A percentile compares a stretch with the other conserved stretches of the same genome.
These are phyloP conservation scores for barley (Hordeum vulgare) DNA, from an alignment of 176 grass and related monocot species.

Conservation along the genomic window DNA sequence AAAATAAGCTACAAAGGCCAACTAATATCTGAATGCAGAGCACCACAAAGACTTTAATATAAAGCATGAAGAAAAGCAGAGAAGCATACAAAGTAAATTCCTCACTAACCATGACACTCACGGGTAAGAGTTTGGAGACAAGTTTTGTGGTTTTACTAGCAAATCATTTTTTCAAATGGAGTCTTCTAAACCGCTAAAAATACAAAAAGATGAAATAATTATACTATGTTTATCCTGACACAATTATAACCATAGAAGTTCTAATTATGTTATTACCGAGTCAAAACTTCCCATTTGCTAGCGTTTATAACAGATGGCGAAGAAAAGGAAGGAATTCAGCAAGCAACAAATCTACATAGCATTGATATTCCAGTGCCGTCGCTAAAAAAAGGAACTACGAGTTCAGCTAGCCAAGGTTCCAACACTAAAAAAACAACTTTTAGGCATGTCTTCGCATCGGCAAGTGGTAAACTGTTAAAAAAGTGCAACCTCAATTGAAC, in stretches of 20 bases:
- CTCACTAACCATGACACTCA: not conserved
- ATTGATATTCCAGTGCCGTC: not conserved
- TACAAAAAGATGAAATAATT: not conserved
- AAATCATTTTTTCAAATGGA: not conserved
- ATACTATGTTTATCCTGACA: not conserved
- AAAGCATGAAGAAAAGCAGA: constrained; percentile 16
- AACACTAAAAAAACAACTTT: not conserved
- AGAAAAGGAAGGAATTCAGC: not conserved
- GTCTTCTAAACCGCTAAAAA: not conserved
- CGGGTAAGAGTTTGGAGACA: not conserved
- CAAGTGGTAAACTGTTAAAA: not conserved
- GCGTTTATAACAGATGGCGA: not conserved
- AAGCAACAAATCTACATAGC: constrained; percentile 9
- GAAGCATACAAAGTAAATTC: constrained; percentile 1
- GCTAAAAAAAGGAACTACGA: not conserved
- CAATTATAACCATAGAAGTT: not conserved
- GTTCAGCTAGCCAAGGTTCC: not conserved
- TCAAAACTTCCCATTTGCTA: not conserved
- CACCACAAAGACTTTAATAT: not conserved
- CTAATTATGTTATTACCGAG: not conserved
- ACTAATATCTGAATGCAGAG: constrained; percentile 16
- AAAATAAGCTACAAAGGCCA: not conserved
- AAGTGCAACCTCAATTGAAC: not conserved
- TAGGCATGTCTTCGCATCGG: not conserved
- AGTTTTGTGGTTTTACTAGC: not conserved